Evolutionary conservation across 2,329 filamentous ascomycete genomes (phyloP).

Genomic region (Arthrobotrys megalospora): DNA sequence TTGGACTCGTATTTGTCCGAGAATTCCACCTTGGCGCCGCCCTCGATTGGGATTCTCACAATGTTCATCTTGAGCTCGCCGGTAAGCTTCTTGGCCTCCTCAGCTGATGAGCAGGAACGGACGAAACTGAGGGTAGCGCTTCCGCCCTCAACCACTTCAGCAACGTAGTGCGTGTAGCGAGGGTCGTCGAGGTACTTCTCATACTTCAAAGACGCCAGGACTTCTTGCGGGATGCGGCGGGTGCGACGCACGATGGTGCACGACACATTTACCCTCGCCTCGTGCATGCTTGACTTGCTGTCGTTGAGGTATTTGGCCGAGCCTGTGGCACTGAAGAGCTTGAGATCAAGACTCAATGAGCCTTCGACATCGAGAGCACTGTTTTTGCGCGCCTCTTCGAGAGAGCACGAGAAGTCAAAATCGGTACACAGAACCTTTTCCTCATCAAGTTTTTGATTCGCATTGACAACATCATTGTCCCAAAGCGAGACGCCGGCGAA

Average conservation of each 20-base stretch:
- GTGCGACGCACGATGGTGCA: constrained; percentile 4
- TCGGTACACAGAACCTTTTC: background rate
- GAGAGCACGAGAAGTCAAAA: background rate
- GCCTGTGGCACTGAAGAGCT: background rate
- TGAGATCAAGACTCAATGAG: background rate
- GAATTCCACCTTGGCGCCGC: background rate
- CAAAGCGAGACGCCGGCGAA: constrained; percentile 9
- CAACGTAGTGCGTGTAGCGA: constrained; percentile 11
- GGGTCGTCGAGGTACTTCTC: background rate
- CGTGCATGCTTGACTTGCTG: background rate
- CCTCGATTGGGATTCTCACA: background rate
- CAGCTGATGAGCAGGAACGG: constrained; percentile 1
- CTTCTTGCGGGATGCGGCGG: constrained; percentile 7
- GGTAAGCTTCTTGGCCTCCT: background rate
- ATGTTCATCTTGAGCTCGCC: background rate
- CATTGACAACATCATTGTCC: constrained; percentile 3
- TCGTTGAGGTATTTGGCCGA: constrained; percentile 1
- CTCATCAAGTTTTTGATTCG: background rate
- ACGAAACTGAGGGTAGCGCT: constrained; percentile 5
- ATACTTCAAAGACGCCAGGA: background rate
- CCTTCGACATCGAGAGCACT: background rate
- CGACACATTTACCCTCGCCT: background rate
- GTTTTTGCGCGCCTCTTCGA: background rate
- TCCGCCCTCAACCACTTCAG: constrained; percentile 6
- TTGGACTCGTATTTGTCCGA: background rate